Evolutionary conservation across 78 protist genomes (phyloP).

Genomic region (Tieghemostelium lacteum): DNA sequence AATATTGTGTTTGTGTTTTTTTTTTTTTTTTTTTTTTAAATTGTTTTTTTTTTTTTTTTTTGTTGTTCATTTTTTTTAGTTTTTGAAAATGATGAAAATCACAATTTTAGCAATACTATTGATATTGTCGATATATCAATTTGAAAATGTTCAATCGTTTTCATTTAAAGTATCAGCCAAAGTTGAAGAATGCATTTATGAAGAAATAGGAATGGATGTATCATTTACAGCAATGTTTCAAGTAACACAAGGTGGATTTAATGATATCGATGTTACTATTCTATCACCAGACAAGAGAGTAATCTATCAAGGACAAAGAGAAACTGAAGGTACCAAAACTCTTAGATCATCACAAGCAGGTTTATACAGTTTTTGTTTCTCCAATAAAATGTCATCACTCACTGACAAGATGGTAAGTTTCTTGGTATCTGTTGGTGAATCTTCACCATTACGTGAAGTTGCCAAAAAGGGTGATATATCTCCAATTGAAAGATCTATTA

Average conservation of each 20-base stretch:
- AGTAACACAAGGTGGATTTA: constrained; percentile 91
- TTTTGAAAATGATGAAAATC: background rate
- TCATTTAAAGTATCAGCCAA: constrained; percentile 82
- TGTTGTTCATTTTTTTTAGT: background rate
- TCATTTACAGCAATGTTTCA: constrained; percentile 78
- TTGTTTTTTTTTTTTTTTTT: too few species aligned
- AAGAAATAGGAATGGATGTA: constrained; percentile 46
- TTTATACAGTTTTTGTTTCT: constrained; percentile 92
- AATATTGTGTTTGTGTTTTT: too few species aligned
- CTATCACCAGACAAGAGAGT: constrained; percentile 71
- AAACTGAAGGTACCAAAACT: constrained; percentile 80
- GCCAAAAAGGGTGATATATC: constrained; percentile 76
- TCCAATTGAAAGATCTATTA: constrained; percentile 54
- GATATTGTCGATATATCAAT: background rate
- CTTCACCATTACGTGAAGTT: constrained; percentile 26
- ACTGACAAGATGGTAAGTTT: constrained; percentile 89
- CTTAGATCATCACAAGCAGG: constrained; percentile 81
- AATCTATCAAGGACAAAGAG: constrained; percentile 70
- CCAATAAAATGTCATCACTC: constrained; percentile 90
- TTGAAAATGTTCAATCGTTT: constrained; percentile 9
- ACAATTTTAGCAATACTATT: background rate
- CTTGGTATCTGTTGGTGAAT: constrained; percentile 64
- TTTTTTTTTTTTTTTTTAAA: too few species aligned
- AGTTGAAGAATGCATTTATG: constrained; percentile 91
- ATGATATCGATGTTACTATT: constrained; percentile 89